A percentile compares a stretch with the other conserved stretches of the same genome.
phyloP scores from a whole-genome alignment of 805 yeast species.

The Kockiozyma suomiensis region DNA sequence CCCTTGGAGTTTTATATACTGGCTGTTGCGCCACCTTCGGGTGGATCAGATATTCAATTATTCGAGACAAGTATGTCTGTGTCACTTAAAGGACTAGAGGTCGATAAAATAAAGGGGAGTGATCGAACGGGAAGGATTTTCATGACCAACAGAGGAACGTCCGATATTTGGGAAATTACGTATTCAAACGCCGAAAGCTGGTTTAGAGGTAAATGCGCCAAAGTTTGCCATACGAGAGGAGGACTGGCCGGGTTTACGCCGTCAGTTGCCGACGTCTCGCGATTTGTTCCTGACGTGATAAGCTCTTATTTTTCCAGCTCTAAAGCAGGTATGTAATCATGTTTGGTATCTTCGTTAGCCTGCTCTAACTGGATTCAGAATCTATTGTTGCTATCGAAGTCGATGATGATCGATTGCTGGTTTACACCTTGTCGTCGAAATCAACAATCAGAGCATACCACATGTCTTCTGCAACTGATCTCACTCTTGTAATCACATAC shows the following conservation, averaged over 20 bases:
- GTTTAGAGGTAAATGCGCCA: constrained; percentile 80
- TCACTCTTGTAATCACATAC: constrained; percentile 44
- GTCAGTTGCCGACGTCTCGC: constrained; percentile 32
- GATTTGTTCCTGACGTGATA: constrained; percentile 11
- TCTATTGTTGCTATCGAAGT: constrained; percentile 63
- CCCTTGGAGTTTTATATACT: constrained; percentile 74
- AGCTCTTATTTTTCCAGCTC: constrained; percentile 14
- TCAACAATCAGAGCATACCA: constrained; percentile 82
- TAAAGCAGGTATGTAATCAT: constrained; percentile 41
- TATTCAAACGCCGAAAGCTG: constrained; percentile 84
- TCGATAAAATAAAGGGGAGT: constrained; percentile 60
- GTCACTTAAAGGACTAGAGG: constrained; percentile 71
- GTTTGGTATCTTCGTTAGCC: constrained; percentile 12
- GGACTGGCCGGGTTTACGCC: constrained; percentile 59
- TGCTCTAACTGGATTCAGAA: constrained; percentile 45
- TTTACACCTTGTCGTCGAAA: constrained; percentile 80
- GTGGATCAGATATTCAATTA: constrained; percentile 55
- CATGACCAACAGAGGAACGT: constrained; percentile 79
- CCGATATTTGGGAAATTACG: constrained; percentile 81
- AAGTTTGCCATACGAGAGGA: constrained; percentile 77
- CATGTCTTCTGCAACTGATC: constrained; percentile 47
- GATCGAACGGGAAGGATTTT: constrained; percentile 75
- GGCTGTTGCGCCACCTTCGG: constrained; percentile 61
- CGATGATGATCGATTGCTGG: constrained; percentile 73
- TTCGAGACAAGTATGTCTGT: constrained; percentile 83